Percentiles rank a stretch among this genome's conserved stretches.
Evolutionary conservation across 1,284 basidiomycete genomes (phyloP).

Genomic region (Trichosporon ovoides): DNA sequence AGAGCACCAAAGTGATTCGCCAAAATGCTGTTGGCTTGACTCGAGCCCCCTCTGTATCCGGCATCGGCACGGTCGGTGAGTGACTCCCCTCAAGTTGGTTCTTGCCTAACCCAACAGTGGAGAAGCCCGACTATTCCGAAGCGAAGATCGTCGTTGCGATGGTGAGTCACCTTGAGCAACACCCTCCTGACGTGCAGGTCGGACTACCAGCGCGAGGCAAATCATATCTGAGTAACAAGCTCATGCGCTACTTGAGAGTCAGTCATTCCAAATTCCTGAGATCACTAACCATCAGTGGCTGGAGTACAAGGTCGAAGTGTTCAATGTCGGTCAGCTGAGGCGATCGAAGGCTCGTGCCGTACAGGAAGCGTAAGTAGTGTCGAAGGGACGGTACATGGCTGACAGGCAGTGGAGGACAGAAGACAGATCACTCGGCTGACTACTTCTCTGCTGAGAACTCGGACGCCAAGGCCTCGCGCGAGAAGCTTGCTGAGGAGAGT

Average conservation of each 20-base stretch:
- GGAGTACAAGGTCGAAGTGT: conserved; percentile 97
- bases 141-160: conserved; percentile 98
- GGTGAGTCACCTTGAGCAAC: conserved; percentile 54
- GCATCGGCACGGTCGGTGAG: conserved; percentile 48
- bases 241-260: conserved; percentile 72
- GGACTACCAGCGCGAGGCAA: conserved; percentile 77
- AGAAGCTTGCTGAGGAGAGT: conserved; percentile 83
- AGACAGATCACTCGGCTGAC: conserved; percentile 80
- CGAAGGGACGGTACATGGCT: conserved; percentile 54
- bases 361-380: background rate
- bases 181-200: conserved; percentile 53
- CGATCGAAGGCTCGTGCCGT: conserved; percentile 67
- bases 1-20: conserved; percentile 44
- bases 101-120: conserved; percentile 54
- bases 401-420: conserved; percentile 52
- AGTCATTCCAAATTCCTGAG: conserved; percentile 21
- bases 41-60: conserved; percentile 47
- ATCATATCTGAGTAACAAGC: conserved; percentile 76
- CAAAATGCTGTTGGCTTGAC: conserved; percentile 35
- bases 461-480: conserved; percentile 70
- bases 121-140: conserved; percentile 95
- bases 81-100: background rate
- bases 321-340: conserved; percentile 95
- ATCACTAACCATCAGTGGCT: conserved; percentile 66
- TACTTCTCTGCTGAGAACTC: conserved; percentile 89